Conservation (phyloP, 2,329 filamentous ascomycete species). For the Exophiala mesophila region DNA sequence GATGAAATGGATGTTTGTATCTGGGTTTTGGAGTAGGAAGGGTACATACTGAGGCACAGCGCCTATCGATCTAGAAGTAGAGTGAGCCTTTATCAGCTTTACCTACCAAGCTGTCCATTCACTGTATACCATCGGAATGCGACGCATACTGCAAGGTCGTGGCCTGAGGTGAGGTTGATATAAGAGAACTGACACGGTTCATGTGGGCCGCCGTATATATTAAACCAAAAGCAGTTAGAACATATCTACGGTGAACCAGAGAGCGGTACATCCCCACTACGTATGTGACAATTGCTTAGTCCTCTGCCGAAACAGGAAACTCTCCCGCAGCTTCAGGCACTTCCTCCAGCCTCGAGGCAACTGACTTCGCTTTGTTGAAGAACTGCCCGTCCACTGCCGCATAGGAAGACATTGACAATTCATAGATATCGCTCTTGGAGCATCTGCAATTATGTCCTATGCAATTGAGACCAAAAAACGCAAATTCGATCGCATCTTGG, state of each 20-base stretch:
- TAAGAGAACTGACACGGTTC: too few species aligned
- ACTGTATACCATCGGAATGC: not conserved
- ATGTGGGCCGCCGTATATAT: not conserved
- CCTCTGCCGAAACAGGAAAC: too few species aligned
- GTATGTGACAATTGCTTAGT: too few species aligned
- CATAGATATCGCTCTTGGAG: not conserved
- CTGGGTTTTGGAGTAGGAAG: not conserved
- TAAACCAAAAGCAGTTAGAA: too few species aligned
- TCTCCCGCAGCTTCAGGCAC: too few species aligned
- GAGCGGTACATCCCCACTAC: too few species aligned
- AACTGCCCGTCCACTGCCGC: not conserved
- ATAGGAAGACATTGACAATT: not conserved
- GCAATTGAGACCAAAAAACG: slow-evolving; percentile 44
- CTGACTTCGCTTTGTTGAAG: too few species aligned
- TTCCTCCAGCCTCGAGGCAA: too few species aligned
- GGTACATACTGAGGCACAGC: not conserved
- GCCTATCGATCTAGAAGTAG: not conserved
- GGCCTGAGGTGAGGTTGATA: too few species aligned
- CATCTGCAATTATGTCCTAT: slow-evolving; percentile 29
- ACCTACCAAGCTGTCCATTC: not conserved
- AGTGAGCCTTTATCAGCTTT: not conserved
- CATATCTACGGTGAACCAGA: too few species aligned
- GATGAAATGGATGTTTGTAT: not conserved
- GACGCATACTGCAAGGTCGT: not conserved
- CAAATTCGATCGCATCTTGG: slow-evolving; percentile 44